phyloP scores from a whole-genome alignment of 2,329 filamentous ascomycete genomes.

The Fusarium redolens region DNA sequence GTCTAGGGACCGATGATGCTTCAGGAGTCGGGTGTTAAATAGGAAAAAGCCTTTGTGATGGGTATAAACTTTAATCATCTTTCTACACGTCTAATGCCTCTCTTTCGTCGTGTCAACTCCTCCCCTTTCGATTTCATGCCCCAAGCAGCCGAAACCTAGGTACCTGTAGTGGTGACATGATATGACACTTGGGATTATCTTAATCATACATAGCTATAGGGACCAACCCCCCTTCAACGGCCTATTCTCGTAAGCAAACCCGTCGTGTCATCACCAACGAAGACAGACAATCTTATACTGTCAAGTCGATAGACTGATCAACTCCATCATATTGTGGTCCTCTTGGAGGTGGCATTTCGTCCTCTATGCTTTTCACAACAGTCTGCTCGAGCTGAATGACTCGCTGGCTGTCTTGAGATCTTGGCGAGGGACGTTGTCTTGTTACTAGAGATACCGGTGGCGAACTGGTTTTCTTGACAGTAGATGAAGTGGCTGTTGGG shows the following conservation, averaged over 20 bases:
- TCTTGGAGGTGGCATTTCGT: constrained; percentile 1
- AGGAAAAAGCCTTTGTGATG: constrained; percentile 20
- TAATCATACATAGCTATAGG: background rate
- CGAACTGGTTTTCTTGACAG: constrained; percentile 22
- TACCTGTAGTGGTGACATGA: background rate
- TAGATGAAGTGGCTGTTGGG: constrained; percentile 8
- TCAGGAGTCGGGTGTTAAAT: constrained; percentile 25
- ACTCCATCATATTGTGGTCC: constrained; percentile 49
- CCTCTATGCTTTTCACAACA: constrained; percentile 37
- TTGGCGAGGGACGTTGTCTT: background rate
- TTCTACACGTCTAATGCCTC: constrained; percentile 17
- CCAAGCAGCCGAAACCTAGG: background rate
- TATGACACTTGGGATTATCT: background rate
- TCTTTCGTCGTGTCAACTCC: background rate
- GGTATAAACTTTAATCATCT: constrained; percentile 31
- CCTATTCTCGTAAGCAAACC: background rate
- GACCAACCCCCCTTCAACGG: background rate
- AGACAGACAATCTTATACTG: background rate
- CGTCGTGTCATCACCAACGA: background rate
- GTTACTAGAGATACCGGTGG: constrained; percentile 12
- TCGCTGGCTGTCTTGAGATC: background rate
- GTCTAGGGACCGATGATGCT: background rate
- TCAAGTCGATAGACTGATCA: constrained; percentile 42
- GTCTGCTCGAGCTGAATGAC: constrained; percentile 12
- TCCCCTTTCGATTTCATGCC: background rate